Percentiles rank a stretch among this genome's conserved stretches.
Evolutionary conservation across 768 basidiomycete species (phyloP).

Genomic region (Gloeostereum incarnatum): DNA sequence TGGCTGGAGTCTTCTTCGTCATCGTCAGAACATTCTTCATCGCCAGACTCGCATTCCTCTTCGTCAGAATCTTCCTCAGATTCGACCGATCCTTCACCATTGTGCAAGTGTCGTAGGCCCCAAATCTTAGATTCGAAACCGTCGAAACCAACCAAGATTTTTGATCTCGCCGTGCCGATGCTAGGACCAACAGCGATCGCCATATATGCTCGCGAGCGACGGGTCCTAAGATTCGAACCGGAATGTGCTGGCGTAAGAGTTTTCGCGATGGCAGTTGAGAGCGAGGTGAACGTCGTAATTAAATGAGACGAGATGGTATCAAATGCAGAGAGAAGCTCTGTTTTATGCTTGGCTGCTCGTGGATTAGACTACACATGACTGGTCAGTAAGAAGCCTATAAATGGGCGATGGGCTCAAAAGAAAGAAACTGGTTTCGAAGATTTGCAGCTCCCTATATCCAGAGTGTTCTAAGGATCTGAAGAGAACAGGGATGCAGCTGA

Average conservation of each 20-base stretch:
- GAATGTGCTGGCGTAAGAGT: neutral
- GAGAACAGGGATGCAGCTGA: too few relatives aligned
- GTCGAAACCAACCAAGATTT: slow-evolving; percentile 55
- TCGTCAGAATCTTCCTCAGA: slow-evolving; percentile 10
- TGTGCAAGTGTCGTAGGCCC: slow-evolving; percentile 19
- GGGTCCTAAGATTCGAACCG: neutral
- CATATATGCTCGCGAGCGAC: slow-evolving; percentile 34
- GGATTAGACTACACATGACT: slow-evolving; percentile 24
- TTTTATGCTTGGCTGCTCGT: slow-evolving; percentile 42
- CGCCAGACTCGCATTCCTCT: slow-evolving; percentile 13
- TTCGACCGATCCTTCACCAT: neutral
- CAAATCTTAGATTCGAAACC: slow-evolving; percentile 45
- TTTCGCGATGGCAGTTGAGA: slow-evolving; percentile 64
- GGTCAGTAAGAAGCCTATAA: neutral
- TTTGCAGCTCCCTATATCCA: too few relatives aligned
- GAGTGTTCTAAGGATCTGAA: too few relatives aligned
- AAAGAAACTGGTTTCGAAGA: neutral
- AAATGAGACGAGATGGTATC: slow-evolving; percentile 70
- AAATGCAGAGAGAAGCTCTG: slow-evolving; percentile 53
- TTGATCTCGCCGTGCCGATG: slow-evolving; percentile 47
- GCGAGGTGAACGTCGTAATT: slow-evolving; percentile 61
- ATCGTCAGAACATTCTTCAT: slow-evolving; percentile 9
- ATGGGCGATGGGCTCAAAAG: too few relatives aligned
- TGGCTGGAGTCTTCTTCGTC: slow-evolving; percentile 5
- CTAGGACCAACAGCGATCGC: slow-evolving; percentile 62